A percentile compares a stretch with the other conserved stretches of the same genome.
Evolutionary conservation across 805 yeast genomes (phyloP).

Genomic region (Candida nonsorbophila): DNA sequence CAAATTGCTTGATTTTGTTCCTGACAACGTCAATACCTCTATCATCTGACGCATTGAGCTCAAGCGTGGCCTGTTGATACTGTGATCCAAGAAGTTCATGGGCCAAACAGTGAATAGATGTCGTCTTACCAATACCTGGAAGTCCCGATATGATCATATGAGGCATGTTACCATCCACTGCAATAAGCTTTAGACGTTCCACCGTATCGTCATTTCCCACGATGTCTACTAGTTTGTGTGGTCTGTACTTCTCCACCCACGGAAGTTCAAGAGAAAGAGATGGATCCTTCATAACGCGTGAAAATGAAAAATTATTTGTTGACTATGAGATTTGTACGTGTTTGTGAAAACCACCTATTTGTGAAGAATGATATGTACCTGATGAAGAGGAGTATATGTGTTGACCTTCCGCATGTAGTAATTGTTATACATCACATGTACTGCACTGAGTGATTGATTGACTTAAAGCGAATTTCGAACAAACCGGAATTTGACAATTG

Average conservation of each 20-base stretch:
- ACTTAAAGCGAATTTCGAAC: too few relatives aligned
- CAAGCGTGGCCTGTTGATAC: constrained; percentile 79
- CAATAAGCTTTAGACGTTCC: constrained; percentile 76
- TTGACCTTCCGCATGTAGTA: too few relatives aligned
- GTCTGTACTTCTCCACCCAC: constrained; percentile 93
- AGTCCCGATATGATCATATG: constrained; percentile 92
- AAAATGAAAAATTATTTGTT: constrained; percentile 1
- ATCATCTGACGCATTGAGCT: constrained; percentile 94
- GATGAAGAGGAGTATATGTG: constrained; percentile 1
- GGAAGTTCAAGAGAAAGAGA: constrained; percentile 29
- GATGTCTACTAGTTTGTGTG: constrained; percentile 69
- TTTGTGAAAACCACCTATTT: constrained; percentile 1
- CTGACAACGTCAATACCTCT: constrained; percentile 97
- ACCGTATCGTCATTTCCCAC: constrained; percentile 93
- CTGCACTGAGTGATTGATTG: too few relatives aligned
- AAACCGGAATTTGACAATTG: too few relatives aligned
- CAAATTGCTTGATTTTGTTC: constrained; percentile 90
- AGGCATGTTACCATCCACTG: constrained; percentile 93
- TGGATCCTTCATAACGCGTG: constrained; percentile 5
- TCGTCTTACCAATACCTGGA: constrained; percentile 97
- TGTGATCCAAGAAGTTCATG: constrained; percentile 69
- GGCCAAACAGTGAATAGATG: constrained; percentile 88
- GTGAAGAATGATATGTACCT: not conserved
- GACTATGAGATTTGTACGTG: not conserved
- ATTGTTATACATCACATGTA: too few relatives aligned